Percentiles rank a stretch among this genome's conserved stretches.
Conservation (phyloP, 768 basidiomycete species). For the Lactarius quietus region DNA sequence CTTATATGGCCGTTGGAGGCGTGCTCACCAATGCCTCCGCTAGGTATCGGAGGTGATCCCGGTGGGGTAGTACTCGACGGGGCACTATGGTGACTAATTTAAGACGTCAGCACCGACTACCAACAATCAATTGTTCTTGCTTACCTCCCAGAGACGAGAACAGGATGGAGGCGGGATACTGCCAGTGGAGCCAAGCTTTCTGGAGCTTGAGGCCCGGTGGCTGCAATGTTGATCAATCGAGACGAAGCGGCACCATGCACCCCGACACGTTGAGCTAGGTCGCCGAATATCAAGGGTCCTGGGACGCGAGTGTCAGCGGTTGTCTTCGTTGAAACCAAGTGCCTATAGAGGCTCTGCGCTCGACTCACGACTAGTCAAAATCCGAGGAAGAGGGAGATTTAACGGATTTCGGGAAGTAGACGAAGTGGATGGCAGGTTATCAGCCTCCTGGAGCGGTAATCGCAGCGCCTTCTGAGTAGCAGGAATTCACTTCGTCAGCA, state of each 20-base stretch:
- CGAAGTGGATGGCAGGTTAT: background rate
- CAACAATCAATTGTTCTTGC: background rate
- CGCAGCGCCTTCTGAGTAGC: background rate
- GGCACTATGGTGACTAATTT: background rate
- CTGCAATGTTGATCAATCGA: background rate
- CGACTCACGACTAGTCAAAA: background rate
- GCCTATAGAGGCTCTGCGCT: background rate
- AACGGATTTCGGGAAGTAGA: background rate
- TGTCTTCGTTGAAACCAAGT: background rate
- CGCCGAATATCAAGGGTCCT: background rate
- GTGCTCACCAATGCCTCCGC: background rate
- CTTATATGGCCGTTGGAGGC: too few species aligned
- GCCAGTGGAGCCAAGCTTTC: background rate
- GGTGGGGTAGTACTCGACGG: background rate
- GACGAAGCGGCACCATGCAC: background rate
- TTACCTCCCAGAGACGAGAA: background rate
- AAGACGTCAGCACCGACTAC: background rate
- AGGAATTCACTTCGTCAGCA: background rate
- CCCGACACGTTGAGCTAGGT: background rate
- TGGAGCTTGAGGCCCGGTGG: background rate
- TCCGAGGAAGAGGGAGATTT: background rate
- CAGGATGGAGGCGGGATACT: background rate
- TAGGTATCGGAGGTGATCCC: conserved; percentile 5
- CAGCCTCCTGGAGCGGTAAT: background rate
- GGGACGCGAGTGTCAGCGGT: background rate